Percentiles rank a stretch among this genome's conserved stretches.
phyloP scores from a whole-genome alignment of 75 land plant genomes.

The Isoetes taiwanensis region DNA sequence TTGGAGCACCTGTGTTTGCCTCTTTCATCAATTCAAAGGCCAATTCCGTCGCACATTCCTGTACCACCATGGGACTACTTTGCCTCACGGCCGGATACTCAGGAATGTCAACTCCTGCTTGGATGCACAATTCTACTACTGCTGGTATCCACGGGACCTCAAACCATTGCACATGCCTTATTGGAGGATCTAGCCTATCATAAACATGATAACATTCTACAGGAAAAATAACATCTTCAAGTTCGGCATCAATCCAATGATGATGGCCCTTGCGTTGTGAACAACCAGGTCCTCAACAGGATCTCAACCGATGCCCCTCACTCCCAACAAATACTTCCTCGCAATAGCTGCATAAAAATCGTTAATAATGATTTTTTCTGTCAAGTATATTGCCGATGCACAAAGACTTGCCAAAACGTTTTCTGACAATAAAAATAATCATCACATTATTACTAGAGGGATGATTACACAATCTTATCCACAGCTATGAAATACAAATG shows the following conservation, averaged over 20 bases:
- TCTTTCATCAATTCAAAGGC: no score
- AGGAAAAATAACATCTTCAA: conserved; percentile 14
- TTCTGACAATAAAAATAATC: no score
- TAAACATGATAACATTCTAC: conserved; percentile 17
- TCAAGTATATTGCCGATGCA: no score
- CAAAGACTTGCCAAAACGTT: no score
- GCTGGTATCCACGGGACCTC: conserved; percentile 27
- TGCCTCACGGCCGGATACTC: conserved; percentile 36
- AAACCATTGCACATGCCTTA: conserved; percentile 16
- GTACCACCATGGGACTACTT: conserved; percentile 29
- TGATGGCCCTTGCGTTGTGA: conserved; percentile 27
- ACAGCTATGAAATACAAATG: no score
- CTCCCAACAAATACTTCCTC: conserved; percentile 73
- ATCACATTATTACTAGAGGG: no score
- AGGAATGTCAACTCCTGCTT: conserved; percentile 42
- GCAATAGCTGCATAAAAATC: conserved; percentile 50
- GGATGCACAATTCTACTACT: conserved; percentile 48
- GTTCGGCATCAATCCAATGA: conserved; percentile 15
- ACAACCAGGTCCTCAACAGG: conserved; percentile 48
- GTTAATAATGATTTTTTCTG: no score
- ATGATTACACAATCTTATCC: no score
- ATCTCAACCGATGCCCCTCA: conserved; percentile 66
- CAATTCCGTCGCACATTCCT: no score
- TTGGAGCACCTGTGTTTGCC: no score
- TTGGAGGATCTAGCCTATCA: conserved; percentile 22